A percentile compares a stretch with the other conserved stretches of the same genome.
These are phyloP conservation scores for Eucalyptus tenuipes DNA, from an alignment of 345 rosid genomes.

Conservation along the genomic window DNA sequence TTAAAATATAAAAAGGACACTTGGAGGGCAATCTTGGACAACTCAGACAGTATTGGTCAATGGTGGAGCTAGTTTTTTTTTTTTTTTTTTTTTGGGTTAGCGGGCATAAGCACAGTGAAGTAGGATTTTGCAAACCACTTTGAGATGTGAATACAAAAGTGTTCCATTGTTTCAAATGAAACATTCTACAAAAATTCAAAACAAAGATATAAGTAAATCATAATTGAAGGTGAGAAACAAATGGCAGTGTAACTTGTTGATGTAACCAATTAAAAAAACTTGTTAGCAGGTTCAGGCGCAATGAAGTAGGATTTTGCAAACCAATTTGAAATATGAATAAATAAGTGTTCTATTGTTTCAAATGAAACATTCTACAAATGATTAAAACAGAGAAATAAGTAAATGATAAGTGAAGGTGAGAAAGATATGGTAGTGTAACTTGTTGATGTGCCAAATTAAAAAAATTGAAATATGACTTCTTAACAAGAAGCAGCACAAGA, in stretches of 20 bases:
- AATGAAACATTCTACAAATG: background rate
- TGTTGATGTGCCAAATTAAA: background rate
- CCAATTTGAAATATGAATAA: background rate
- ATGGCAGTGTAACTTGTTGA: background rate
- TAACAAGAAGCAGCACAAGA: background rate
- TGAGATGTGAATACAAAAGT: background rate
- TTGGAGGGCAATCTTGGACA: background rate
- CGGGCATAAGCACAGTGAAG: fast-evolving
- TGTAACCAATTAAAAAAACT: background rate
- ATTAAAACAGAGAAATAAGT: background rate
- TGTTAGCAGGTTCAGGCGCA: background rate
- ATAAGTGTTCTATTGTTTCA: background rate
- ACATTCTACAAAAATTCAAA: background rate
- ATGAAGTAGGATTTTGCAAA: background rate
- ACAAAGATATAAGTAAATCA: background rate
- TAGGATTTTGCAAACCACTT: background rate
- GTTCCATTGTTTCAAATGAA: background rate
- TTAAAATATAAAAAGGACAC: background rate
- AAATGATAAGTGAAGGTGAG: background rate
- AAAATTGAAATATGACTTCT: background rate
- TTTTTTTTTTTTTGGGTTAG: background rate
- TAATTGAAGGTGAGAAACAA: background rate
- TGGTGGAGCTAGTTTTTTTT: background rate
- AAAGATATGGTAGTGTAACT: background rate
- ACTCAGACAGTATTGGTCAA: background rate